Evolutionary conservation across 257 asterid species (phyloP).

Genomic region (Capsicum chinense): DNA sequence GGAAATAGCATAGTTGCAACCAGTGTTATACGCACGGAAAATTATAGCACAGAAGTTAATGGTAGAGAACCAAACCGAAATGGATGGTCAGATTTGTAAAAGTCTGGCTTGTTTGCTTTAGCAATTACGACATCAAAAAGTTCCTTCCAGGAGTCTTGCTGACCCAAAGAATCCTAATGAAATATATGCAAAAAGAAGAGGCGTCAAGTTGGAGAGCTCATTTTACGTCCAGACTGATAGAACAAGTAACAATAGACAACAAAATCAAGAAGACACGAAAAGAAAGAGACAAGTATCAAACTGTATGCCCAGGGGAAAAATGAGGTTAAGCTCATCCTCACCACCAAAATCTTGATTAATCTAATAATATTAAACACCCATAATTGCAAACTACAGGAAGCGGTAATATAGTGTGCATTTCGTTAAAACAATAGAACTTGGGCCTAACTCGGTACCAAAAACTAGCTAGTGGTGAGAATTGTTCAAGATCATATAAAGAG

Average conservation of each 20-base stretch:
- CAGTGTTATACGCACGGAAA: not conserved
- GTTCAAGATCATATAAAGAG: not conserved
- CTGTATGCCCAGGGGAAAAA: not conserved
- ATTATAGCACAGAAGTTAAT: conserved; percentile 2
- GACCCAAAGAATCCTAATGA: conserved; percentile 76
- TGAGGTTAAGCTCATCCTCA: not conserved
- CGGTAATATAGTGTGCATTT: not conserved
- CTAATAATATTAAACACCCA: not conserved
- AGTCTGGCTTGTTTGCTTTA: conserved; percentile 94
- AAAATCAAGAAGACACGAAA: not conserved
- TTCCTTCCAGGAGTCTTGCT: conserved; percentile 89
- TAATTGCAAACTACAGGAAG: not conserved
- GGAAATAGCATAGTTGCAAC: conserved; percentile 16
- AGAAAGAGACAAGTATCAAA: conserved; percentile 12
- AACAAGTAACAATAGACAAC: not conserved
- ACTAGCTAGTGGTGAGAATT: conserved; percentile 4
- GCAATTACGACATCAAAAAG: conserved; percentile 97
- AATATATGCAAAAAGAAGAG: conserved; percentile 9
- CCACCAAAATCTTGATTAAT: not conserved
- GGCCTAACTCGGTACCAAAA: not conserved
- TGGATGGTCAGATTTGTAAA: conserved; percentile 96
- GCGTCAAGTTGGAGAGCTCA: not conserved
- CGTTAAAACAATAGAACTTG: not conserved
- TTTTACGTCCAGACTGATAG: conserved; percentile 14
- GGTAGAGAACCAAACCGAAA: conserved; percentile 65